Evolutionary conservation across 192 early-diverging fungal genomes (phyloP).

Genomic region (Linnemannia elongata): DNA sequence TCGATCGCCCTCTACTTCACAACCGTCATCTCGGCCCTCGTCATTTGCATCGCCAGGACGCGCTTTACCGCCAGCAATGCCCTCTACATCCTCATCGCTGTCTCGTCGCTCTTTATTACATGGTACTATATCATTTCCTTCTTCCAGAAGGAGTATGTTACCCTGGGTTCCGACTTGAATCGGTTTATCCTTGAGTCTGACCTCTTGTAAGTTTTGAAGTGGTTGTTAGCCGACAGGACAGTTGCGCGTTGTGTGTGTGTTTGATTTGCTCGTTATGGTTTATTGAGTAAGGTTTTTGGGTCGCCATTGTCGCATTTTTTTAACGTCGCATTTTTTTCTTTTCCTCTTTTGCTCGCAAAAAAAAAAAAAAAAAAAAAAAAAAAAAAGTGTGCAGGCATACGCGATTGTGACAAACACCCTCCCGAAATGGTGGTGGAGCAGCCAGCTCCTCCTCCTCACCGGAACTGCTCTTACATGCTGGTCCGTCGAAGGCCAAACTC

Average conservation of each 20-base stretch:
- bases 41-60: slow-evolving; percentile 46
- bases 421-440: slow-evolving; percentile 57
- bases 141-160: slow-evolving; percentile 44
- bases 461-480: slow-evolving; percentile 51
- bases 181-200: slow-evolving; percentile 53
- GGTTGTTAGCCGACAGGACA: background rate
- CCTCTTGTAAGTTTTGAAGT: slow-evolving; percentile 37
- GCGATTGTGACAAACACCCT: slow-evolving; percentile 53
- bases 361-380: background rate
- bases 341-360: background rate
- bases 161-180: slow-evolving; percentile 33
- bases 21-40: slow-evolving; percentile 49
- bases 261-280: too few relatives aligned
- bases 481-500: slow-evolving; percentile 51
- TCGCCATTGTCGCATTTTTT: background rate
- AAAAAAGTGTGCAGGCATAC: slow-evolving; percentile 47
- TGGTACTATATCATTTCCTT: slow-evolving; percentile 53
- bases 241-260: background rate
- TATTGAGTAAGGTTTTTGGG: background rate
- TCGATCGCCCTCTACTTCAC: slow-evolving; percentile 50
- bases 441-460: slow-evolving; percentile 45
- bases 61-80: slow-evolving; percentile 44
- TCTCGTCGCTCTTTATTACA: slow-evolving; percentile 41
- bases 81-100: slow-evolving; percentile 41
- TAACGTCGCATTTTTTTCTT: slow-evolving; percentile 1